Evolutionary conservation across 1,139 yeast genomes (phyloP), one percentile per base, ranked within the genome.

Genomic region (Taphrina confusa): DNA sequence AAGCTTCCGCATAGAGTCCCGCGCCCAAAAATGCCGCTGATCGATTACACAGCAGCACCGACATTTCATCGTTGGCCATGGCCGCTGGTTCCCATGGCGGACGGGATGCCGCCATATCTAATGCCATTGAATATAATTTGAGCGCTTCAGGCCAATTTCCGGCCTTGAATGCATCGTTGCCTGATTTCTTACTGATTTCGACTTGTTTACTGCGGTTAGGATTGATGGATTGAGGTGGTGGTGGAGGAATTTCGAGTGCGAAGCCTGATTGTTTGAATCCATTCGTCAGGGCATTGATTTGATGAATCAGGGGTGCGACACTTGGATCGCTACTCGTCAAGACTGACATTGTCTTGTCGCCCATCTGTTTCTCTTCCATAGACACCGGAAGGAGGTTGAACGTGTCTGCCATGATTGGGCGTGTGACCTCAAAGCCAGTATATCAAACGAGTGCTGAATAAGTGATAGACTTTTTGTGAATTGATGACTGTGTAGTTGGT

Each of bases 21-120:
- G 80, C 76, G 68, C 85, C 80, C 70, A 90, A 77, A 68, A 85
- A 81, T 0, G 95, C 87, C 69, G 91, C 97, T 22, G 95, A 83
- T 65, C 97, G 80, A 61, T 89, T 85, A 76, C 84, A 85, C 62
- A 91, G 74, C 69, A 89, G 80, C 68, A 82, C 78, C 52, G 84
- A 79, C 61, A 87, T 74, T 71, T 92, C 97, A 68, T 86, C 91
- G 61, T 90, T 74, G 37, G 91, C 85, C 44, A 84, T 80, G 66
- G 82, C 90, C 68, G 90, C 87, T 9, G 91, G 78, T 71, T 92
- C 98, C 80, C 91, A 90, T 68, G 87, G 84, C 33, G 90, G 83
- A 71, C 97, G 81, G 66, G 87, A 83, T 64, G 81, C 75, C 18
- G 91, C 86, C 82, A 90, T 82, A 61, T 88, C 95, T 46, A 92